Conservation (phyloP, 2,329 filamentous ascomycete species). For the Epichloe typhina region DNA sequence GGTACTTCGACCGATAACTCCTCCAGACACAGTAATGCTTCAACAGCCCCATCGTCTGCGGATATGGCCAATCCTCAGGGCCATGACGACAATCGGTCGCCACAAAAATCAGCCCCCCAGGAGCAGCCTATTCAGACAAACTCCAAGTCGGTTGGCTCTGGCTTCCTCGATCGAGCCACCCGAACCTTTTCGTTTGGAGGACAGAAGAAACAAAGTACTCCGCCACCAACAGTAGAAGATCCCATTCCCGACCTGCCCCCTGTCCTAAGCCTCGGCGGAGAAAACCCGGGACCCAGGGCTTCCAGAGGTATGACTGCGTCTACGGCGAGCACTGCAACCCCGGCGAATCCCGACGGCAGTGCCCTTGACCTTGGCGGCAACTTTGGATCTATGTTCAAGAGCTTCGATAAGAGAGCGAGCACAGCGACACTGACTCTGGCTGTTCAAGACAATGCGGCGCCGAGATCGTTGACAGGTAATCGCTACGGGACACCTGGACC, state of each 20-base stretch:
- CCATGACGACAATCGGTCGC: constrained; percentile 16
- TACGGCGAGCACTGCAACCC: constrained; percentile 39
- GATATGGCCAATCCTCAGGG: constrained; percentile 19
- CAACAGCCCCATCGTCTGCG: constrained; percentile 47
- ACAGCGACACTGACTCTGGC: constrained; percentile 33
- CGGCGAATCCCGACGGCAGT: constrained; percentile 30
- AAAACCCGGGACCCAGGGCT: constrained; percentile 19
- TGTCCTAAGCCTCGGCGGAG: constrained; percentile 21
- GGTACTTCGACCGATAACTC: constrained; percentile 46
- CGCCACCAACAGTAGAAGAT: constrained; percentile 17
- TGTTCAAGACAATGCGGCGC: constrained; percentile 24
- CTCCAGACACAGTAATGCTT: constrained; percentile 48
- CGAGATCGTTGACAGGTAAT: constrained; percentile 33
- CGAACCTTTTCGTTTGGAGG: constrained; percentile 48
- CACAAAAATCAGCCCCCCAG: constrained; percentile 24
- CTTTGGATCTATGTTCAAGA: constrained; percentile 41
- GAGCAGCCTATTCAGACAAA: constrained; percentile 25
- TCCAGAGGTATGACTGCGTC: constrained; percentile 40
- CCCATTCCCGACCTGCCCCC: constrained; percentile 24
- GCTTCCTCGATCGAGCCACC: constrained; percentile 42
- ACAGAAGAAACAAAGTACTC: constrained; percentile 33
- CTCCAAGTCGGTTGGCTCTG: constrained; percentile 34
- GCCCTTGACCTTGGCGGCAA: constrained; percentile 43
- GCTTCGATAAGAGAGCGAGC: constrained; percentile 42
- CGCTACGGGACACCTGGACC: constrained; percentile 31